phyloP scores from a whole-genome alignment of 2,329 filamentous ascomycete species.

The Raffaelea deltoideospora region DNA sequence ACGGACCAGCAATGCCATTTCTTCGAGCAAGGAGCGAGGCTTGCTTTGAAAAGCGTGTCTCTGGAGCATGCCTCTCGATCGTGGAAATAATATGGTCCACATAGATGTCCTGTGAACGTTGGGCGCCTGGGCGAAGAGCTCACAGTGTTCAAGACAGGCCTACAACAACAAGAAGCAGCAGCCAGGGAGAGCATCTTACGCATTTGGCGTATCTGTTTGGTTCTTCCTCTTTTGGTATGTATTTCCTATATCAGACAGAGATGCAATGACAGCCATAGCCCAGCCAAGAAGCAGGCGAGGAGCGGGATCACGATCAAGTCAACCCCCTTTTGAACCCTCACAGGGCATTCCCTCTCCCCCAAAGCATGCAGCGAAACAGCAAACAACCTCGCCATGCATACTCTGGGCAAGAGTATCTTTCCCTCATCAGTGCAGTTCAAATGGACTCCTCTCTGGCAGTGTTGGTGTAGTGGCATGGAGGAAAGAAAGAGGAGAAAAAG shows the following conservation, averaged over 20 bases:
- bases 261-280: too few species aligned
- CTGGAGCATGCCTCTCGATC: too few species aligned
- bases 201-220: background rate
- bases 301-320: slow-evolving; percentile 78
- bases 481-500: too few species aligned
- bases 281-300: too few species aligned
- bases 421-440: slow-evolving; percentile 87
- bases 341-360: slow-evolving; percentile 90
- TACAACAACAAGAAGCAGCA: background rate
- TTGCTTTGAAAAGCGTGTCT: too few species aligned
- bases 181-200: background rate
- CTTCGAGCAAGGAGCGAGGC: too few species aligned
- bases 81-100: too few species aligned
- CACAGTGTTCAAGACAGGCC: background rate
- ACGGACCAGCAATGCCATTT: too few species aligned
- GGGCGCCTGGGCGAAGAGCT: too few species aligned
- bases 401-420: slow-evolving; percentile 77
- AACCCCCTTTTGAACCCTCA: slow-evolving; percentile 65
- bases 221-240: background rate
- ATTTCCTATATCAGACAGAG: background rate
- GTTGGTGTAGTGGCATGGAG: too few species aligned
- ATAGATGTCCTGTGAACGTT: too few species aligned
- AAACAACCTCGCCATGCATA: slow-evolving; percentile 3
- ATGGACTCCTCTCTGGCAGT: slow-evolving; percentile 28
- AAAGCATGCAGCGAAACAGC: slow-evolving; percentile 5